These are phyloP conservation scores for Monosporozyma aquatica DNA, from an alignment of 805 yeast species.

Conservation along the genomic window DNA sequence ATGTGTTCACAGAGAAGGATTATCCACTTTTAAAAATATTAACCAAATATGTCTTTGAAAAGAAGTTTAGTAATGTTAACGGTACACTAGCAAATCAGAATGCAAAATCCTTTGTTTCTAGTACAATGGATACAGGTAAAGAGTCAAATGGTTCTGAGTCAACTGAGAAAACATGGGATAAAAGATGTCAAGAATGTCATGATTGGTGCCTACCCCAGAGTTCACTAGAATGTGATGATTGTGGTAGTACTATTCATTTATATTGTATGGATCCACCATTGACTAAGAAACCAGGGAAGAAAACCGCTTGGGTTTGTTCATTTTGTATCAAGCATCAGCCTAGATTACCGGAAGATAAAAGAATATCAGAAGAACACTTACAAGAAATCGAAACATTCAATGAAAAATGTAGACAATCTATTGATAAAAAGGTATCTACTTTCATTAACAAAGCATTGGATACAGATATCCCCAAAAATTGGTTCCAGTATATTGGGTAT, in stretches of 20 bases:
- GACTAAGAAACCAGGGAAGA: constrained; percentile 68
- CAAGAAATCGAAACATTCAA: background rate
- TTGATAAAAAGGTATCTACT: constrained; percentile 15
- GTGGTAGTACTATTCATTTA: constrained; percentile 65
- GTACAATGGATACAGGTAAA: background rate
- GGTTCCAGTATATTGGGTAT: constrained; percentile 28
- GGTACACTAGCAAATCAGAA: no score
- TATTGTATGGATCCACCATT: constrained; percentile 81
- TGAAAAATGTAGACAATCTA: constrained; percentile 6
- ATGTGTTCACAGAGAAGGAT: constrained; percentile 57
- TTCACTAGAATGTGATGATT: constrained; percentile 72
- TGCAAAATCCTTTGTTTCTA: no score
- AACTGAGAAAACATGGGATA: constrained; percentile 15
- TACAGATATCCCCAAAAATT: constrained; percentile 2
- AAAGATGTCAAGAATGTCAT: constrained; percentile 60
- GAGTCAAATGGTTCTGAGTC: background rate
- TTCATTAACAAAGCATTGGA: constrained; percentile 7
- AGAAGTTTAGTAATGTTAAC: no score
- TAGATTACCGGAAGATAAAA: constrained; percentile 9
- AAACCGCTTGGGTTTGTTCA: constrained; percentile 88
- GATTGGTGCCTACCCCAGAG: constrained; percentile 76
- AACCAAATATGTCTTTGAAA: constrained; percentile 17
- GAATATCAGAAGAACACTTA: background rate
- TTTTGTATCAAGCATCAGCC: constrained; percentile 57
- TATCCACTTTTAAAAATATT: constrained; percentile 24